Percentiles rank a stretch among this genome's conserved stretches.
Conservation (phyloP, 495 filamentous ascomycete genomes). For the Xylaria telfairii region DNA sequence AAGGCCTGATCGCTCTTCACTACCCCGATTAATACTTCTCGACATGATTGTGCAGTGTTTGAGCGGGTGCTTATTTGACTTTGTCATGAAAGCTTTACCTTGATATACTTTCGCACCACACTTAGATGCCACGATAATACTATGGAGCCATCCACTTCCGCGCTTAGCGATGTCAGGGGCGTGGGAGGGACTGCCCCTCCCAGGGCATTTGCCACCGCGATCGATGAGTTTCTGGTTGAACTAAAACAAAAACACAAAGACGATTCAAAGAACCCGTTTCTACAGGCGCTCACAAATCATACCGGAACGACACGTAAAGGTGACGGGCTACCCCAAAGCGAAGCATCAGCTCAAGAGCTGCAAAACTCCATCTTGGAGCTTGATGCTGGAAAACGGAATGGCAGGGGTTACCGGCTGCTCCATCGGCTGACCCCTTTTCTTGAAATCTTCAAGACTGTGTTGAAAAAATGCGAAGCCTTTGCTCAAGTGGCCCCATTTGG, state of each 20-base stretch:
- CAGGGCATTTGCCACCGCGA: slow-evolving; percentile 14
- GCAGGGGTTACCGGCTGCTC: slow-evolving; percentile 13
- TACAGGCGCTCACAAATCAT: slow-evolving; percentile 4
- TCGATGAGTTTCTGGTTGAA: slow-evolving; percentile 26
- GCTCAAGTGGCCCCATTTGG: slow-evolving; percentile 23
- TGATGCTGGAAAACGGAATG: neutral
- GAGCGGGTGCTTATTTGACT: neutral
- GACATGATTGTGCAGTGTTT: neutral
- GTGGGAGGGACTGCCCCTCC: neutral
- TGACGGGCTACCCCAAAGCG: slow-evolving; percentile 1
- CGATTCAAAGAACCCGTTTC: slow-evolving; percentile 23
- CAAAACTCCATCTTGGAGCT: slow-evolving; percentile 6
- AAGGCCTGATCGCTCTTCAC: neutral
- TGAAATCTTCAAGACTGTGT: neutral
- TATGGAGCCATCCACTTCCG: neutral
- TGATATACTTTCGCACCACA: neutral
- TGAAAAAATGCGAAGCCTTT: slow-evolving; percentile 23
- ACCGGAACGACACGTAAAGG: neutral
- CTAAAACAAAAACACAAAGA: slow-evolving; percentile 15
- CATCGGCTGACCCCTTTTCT: slow-evolving; percentile 25
- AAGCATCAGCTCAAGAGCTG: slow-evolving; percentile 8
- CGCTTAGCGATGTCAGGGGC: neutral
- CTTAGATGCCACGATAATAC: neutral
- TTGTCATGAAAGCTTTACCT: neutral
- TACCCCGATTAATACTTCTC: neutral